Evolutionary conservation across 345 rosid genomes (phyloP).

Genomic region (Hibiscus mutabilis): DNA sequence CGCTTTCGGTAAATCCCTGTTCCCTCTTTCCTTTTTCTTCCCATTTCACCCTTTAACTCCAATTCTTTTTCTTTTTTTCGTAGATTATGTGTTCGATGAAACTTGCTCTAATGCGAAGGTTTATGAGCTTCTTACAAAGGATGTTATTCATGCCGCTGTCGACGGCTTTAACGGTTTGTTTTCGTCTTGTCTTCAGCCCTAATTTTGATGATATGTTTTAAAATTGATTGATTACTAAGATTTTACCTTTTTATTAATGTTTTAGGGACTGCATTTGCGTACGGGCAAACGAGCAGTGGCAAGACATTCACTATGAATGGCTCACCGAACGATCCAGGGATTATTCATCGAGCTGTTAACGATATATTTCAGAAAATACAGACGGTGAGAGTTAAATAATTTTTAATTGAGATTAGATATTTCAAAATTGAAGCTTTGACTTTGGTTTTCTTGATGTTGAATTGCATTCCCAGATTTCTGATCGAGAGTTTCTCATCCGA

Average conservation of each 20-base stretch:
- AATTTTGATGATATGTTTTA: neutral
- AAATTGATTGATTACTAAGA: neutral
- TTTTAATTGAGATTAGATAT: neutral
- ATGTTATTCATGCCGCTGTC: conserved; percentile 66
- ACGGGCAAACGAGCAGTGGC: conserved; percentile 98
- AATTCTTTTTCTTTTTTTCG: neutral
- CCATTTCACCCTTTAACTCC: neutral
- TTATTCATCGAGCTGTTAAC: conserved; percentile 65
- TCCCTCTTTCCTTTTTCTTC: neutral
- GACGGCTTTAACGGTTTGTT: conserved; percentile 79
- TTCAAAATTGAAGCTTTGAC: neutral
- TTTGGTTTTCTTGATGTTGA: conserved; percentile 12
- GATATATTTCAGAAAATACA: conserved; percentile 60
- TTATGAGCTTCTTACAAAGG: conserved; percentile 75
- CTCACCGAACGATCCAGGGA: conserved; percentile 62
- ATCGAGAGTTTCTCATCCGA: conserved; percentile 86
- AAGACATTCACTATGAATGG: conserved; percentile 98
- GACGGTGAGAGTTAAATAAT: conserved; percentile 26
- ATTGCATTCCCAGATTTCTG: conserved; percentile 37
- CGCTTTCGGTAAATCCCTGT: conserved; percentile 52
- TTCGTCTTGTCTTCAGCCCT: neutral
- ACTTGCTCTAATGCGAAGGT: conserved; percentile 53
- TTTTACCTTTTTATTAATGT: neutral
- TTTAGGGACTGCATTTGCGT: conserved; percentile 88
- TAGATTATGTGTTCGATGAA: conserved; percentile 83